Evolutionary conservation across 768 basidiomycete genomes (phyloP).

Genomic region (Zangia roseola): DNA sequence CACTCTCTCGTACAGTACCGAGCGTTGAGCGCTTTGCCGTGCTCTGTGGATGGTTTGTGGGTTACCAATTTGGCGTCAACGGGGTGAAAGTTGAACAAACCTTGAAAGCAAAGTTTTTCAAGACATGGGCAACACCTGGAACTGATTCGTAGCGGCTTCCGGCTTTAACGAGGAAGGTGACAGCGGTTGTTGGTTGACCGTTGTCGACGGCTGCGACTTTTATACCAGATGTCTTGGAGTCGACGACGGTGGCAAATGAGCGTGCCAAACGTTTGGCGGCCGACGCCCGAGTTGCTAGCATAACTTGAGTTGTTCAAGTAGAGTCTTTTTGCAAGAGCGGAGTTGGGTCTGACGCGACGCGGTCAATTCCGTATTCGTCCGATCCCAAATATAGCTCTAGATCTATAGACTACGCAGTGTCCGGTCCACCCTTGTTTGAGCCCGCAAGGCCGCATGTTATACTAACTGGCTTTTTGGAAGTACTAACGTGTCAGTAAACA

Average conservation of each 20-base stretch:
- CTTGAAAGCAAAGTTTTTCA: conserved; percentile 99
- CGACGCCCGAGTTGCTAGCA: conserved; percentile 65
- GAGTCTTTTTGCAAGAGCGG: conserved; percentile 19
- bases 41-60: conserved; percentile 49
- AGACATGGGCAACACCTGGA: conserved; percentile 87
- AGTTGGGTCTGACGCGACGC: conserved; percentile 21
- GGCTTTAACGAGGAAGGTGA: conserved; percentile 91
- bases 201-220: conserved; percentile 86
- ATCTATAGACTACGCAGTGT: too few relatives aligned
- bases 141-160: conserved; percentile 87
- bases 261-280: conserved; percentile 59
- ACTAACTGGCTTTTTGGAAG: too few relatives aligned
- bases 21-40: conserved; percentile 84
- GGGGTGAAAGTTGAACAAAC: conserved; percentile 42
- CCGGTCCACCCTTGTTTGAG: too few relatives aligned
- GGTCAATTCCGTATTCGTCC: conserved; percentile 29
- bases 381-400: too few relatives aligned
- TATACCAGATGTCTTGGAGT: conserved; percentile 60
- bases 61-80: background rate
- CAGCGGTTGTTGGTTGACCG: conserved; percentile 78
- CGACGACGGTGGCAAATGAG: conserved; percentile 80
- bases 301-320: conserved; percentile 28
- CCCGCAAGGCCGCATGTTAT: too few relatives aligned
- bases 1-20: conserved; percentile 87
- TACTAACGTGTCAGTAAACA: too few relatives aligned